Conservation (phyloP, 208 protist species). For the Trypanosoma cruzi region DNA sequence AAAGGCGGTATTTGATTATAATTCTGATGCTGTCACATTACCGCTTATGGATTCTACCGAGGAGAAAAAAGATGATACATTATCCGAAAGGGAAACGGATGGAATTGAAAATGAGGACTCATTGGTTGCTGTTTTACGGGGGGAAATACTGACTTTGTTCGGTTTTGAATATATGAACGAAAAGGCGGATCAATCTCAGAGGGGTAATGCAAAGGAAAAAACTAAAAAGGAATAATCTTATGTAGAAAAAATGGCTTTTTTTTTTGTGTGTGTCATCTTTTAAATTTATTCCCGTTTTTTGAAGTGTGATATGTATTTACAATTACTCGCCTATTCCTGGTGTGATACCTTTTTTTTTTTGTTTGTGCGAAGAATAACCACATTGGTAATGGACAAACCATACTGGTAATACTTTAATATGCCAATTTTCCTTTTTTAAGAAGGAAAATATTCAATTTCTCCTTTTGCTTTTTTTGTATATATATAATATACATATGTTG, state of each 20-base stretch:
- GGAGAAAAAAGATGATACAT: slow-evolving; percentile 17
- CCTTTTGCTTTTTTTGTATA: background rate
- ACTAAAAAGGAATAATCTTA: slow-evolving; percentile 36
- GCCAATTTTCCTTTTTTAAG: background rate
- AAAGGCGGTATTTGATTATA: slow-evolving; percentile 37
- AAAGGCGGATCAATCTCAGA: slow-evolving; percentile 8
- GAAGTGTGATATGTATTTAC: background rate
- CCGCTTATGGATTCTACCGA: background rate
- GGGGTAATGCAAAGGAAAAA: background rate
- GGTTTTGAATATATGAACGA: slow-evolving; percentile 29
- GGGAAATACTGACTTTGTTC: slow-evolving; percentile 41
- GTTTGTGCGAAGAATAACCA: background rate
- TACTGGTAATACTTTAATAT: background rate
- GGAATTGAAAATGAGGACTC: slow-evolving; percentile 22
- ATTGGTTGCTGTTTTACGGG: slow-evolving; percentile 29
- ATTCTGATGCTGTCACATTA: slow-evolving; percentile 11
- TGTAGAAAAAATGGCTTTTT: slow-evolving; percentile 3
- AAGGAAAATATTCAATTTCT: slow-evolving; percentile 8
- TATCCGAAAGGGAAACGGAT: background rate
- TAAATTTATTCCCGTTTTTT: too few species aligned
- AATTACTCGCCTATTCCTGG: background rate
- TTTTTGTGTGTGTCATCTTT: slow-evolving; percentile 5
- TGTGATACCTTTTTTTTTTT: background rate
- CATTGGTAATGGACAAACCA: too few species aligned
- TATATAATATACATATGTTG: slow-evolving; percentile 10